These are phyloP conservation scores for Bathelium albidoporum DNA, from an alignment of 495 filamentous ascomycete species.

Conservation along the genomic window DNA sequence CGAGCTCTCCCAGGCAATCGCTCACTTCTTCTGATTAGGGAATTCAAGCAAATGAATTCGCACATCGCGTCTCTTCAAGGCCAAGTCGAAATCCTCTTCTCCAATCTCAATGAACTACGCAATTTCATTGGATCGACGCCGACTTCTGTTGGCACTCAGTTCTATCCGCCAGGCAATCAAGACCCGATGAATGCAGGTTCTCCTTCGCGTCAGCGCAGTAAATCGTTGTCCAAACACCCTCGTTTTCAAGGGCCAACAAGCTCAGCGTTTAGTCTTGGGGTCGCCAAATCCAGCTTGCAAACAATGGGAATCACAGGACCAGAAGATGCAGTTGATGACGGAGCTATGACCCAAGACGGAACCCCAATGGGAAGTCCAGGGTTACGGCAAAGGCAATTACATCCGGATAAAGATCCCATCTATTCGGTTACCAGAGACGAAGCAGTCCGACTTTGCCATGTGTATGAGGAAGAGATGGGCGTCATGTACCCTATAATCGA, in stretches of 20 bases:
- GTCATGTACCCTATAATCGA: conserved; percentile 77
- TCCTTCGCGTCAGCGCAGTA: neutral
- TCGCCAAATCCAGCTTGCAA: conserved; percentile 76
- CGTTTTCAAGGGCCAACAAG: conserved; percentile 80
- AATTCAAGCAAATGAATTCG: conserved; percentile 68
- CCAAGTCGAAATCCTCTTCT: conserved; percentile 68
- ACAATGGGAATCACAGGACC: conserved; percentile 71
- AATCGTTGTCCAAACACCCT: conserved; percentile 35
- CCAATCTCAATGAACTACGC: conserved; percentile 56
- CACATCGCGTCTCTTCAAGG: conserved; percentile 70
- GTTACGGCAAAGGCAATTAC: conserved; percentile 33
- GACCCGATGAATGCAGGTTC: neutral
- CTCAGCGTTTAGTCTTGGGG: conserved; percentile 73
- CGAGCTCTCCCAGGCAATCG: neutral
- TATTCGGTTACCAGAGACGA: conserved; percentile 64
- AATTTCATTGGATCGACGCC: conserved; percentile 26
- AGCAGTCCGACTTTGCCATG: conserved; percentile 55
- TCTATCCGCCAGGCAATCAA: neutral
- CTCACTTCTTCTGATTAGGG: conserved; percentile 37
- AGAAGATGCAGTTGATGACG: conserved; percentile 51
- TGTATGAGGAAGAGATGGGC: conserved; percentile 76
- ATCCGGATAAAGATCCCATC: conserved; percentile 57
- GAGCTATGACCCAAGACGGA: conserved; percentile 40
- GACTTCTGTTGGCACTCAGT: neutral
- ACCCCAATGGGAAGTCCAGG: conserved; percentile 43